Evolutionary conservation across 352 stramenopile genomes (phyloP), one percentile per base, ranked within the genome.

Genomic region (Phytophthora lateralis): DNA sequence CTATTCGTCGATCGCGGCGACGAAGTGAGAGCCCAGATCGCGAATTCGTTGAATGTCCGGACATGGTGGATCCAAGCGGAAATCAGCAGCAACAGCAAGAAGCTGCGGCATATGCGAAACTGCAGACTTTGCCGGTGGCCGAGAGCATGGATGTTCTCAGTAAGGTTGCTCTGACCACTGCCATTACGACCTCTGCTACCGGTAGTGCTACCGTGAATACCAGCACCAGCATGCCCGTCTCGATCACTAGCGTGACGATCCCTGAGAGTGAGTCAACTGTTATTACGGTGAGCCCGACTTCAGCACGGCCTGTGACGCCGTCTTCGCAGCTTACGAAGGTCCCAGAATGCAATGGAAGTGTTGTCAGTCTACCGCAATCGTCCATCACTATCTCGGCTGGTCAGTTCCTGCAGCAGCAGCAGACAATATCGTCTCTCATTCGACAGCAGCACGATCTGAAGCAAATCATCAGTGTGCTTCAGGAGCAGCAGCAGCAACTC

Each of bases 361-460:
- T 49, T 34, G 42, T 68, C 44, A 69, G 34, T n/a, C 51, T 62
- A 17, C 63, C 69, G n/a, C 78, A 88, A 60, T 81, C 80, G 38
- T 63, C 78, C 15, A 77, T 90, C 50, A 86, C 80, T 9, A 89
- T 94, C 37, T 90, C 82, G 3, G 72, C 76, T 1, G 69, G 78
- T 38, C 85, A 92, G 65, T 94, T 85, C 48, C 55, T 91, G 38
- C 82, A 91, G 48, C 85, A 94, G 66, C 81, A 94, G 52, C 75
- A 91, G 54, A 92, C 79, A n/a, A 91, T 94, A 37, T 80, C 85
- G 1, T 85, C 80, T 47, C 69, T 94, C 15, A 91, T 92, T 53
- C 81, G 76, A 15, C 82, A 94, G 64, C 85, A 94, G 43, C 78
- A 90, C 46, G 82, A 92, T 51, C 68, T 94, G n/a, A 94, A 94